Conservation (phyloP, 2,329 filamentous ascomycete genomes). For the Bimuria novae-zelandiae region DNA sequence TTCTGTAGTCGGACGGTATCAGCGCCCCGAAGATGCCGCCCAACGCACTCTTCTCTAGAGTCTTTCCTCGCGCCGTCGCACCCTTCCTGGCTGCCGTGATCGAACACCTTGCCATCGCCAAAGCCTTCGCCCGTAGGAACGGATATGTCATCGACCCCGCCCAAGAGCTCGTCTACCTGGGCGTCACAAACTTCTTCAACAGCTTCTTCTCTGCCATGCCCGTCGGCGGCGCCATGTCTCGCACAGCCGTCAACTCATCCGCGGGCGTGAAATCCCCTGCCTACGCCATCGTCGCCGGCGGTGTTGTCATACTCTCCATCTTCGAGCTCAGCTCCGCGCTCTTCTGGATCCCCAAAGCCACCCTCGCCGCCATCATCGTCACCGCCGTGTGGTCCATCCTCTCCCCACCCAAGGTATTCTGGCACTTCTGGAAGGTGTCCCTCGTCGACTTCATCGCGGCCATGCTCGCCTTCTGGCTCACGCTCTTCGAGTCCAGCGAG, state of each 20-base stretch:
- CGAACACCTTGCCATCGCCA: slow-evolving; percentile 68
- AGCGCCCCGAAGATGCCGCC: slow-evolving; percentile 56
- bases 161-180: slow-evolving; percentile 68
- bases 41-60: slow-evolving; percentile 55
- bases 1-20: slow-evolving; percentile 56
- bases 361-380: slow-evolving; percentile 68
- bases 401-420: slow-evolving; percentile 62
- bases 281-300: slow-evolving; percentile 64
- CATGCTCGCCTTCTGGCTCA: slow-evolving; percentile 68
- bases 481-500: slow-evolving; percentile 64
- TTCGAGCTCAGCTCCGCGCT: slow-evolving; percentile 65
- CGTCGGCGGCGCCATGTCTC: slow-evolving; percentile 69
- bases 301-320: slow-evolving; percentile 64
- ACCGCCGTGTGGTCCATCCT: slow-evolving; percentile 67
- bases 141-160: slow-evolving; percentile 67
- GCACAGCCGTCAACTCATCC: slow-evolving; percentile 69
- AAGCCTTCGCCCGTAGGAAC: slow-evolving; percentile 66
- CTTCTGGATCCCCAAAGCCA: slow-evolving; percentile 71
- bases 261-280: slow-evolving; percentile 66
- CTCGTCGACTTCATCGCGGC: slow-evolving; percentile 67
- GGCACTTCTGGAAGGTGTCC: slow-evolving; percentile 67
- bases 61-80: slow-evolving; percentile 60
- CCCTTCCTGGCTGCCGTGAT: slow-evolving; percentile 65
- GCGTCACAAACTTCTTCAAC: slow-evolving; percentile 66
- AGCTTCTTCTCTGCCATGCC: slow-evolving; percentile 68